Conservation (phyloP, 2,329 filamentous ascomycete genomes). For the Fusarium solani-melongenae region DNA sequence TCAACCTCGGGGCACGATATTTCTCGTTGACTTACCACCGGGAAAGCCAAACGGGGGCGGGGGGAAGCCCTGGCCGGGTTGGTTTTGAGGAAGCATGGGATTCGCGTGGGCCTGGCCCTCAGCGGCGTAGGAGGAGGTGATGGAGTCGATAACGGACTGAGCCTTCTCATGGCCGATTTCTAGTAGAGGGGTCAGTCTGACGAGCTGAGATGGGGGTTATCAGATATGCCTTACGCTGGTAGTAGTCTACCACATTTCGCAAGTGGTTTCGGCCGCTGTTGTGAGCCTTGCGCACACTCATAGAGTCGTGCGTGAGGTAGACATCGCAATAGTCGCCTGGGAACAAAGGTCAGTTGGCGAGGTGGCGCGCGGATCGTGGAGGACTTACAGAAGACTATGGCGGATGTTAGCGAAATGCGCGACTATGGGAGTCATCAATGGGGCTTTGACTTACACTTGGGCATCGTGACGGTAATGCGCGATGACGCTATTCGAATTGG, state of each 20-base stretch:
- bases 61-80: constrained; percentile 64
- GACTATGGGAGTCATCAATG: constrained; percentile 3
- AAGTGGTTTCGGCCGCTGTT: constrained; percentile 97
- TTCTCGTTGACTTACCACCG: constrained; percentile 54
- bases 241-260: constrained; percentile 98
- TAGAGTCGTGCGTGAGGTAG: constrained; percentile 99
- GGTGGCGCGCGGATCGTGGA: constrained; percentile 12
- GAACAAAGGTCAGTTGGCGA: constrained; percentile 46
- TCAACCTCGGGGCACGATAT: constrained; percentile 38
- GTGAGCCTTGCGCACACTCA: constrained; percentile 99
- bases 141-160: constrained; percentile 97
- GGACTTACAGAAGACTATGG: constrained; percentile 40
- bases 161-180: constrained; percentile 99
- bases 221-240: constrained; percentile 75
- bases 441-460: constrained; percentile 77
- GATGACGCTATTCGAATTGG: constrained; percentile 22
- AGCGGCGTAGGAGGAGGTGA: constrained; percentile 93
- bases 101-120: constrained; percentile 90
- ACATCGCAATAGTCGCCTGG: constrained; percentile 97
- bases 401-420: constrained; percentile 49
- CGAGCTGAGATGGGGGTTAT: neutral
- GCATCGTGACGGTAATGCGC: constrained; percentile 70
- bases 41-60: constrained; percentile 73
- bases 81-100: constrained; percentile 81
- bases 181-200: constrained; percentile 50